Base-by-base conservation (phyloP, 305 asterid genomes). In the Fraxinus nigra region DNA sequence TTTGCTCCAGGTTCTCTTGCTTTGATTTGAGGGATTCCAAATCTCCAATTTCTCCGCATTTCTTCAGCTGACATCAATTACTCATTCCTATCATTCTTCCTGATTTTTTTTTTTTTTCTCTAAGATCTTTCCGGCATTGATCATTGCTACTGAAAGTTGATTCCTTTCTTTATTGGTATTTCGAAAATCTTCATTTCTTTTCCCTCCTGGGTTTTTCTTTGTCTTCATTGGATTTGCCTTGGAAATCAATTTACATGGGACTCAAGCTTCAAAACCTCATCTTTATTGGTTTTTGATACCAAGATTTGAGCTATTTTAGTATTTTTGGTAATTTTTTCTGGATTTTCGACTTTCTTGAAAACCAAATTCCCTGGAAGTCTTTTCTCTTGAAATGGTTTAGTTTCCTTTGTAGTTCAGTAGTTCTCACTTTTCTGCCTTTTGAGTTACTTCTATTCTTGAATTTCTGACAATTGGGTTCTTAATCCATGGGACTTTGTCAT, bases 401-500 rank as follows among this genome's bases (percentile, higher is more conserved):
- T 38, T 79, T 46, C 40, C 48, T 65, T 40, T 76, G 79, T 69
- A 43, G 35, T 59, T 37, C 70, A 18, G 61, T 78, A 86, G 84
- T 80, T 89, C 33, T 5, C 16, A 33, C 22, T 37, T 72, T 79
- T 77, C 11, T 34, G 24, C 8, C 14, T 72, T 35, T 61, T 11
- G 10, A 1, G 22, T 46, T 48, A 28, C 18, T 34, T 48, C 4
- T 10, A 37, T 24, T 51, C 46, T 16, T 63, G 51, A 48, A 40
- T 26, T 65, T 3, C 73, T 24, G 34, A 26, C 16, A 67, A 10
- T 28, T 67, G 74, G 74, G 37, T 11, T 67, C 38, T 43, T 26
- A 11, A 22, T 85, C 85, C 85, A 92, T 92, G 97, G 96, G 97
- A 82, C 89, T 90, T 76, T 92, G 97, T 89, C 92, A 90, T 86